These are phyloP conservation scores for Chrysosporium keratinophilum DNA, from an alignment of 2,329 filamentous ascomycete species.

Conservation along the genomic window DNA sequence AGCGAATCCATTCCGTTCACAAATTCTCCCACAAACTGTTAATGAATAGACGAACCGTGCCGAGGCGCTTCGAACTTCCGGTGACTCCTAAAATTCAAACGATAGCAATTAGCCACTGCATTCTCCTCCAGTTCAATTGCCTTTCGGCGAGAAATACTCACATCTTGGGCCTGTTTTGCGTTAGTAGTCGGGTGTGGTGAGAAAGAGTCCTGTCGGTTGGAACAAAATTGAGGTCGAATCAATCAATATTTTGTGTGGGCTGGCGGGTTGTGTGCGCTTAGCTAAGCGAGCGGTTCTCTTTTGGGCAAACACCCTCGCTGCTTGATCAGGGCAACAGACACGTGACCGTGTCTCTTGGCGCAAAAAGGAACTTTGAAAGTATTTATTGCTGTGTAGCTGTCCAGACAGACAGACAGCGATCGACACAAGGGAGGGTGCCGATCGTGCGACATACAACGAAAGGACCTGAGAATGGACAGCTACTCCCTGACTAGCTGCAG, in stretches of 20 bases:
- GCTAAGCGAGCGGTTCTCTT: slow-evolving; percentile 9
- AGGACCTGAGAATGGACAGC: neutral
- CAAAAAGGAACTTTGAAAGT: neutral
- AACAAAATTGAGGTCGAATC: slow-evolving; percentile 8
- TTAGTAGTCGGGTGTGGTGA: slow-evolving; percentile 38
- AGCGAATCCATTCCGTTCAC: slow-evolving; percentile 10
- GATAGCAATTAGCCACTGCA: slow-evolving; percentile 2
- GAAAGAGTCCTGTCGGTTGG: slow-evolving; percentile 25
- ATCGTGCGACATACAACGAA: neutral
- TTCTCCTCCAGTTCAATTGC: neutral
- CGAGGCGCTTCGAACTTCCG: slow-evolving; percentile 77
- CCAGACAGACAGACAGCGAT: neutral
- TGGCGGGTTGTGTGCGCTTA: slow-evolving; percentile 15
- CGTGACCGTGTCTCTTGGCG: neutral
- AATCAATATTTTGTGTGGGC: slow-evolving; percentile 14
- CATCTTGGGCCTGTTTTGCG: slow-evolving; percentile 41
- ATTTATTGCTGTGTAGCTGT: neutral
- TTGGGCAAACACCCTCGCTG: neutral
- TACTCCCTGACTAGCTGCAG: neutral
- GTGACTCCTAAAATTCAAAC: slow-evolving; percentile 40
- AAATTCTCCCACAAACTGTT: slow-evolving; percentile 26
- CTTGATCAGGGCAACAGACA: no score
- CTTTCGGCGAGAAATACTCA: slow-evolving; percentile 23
- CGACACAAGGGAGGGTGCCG: neutral
- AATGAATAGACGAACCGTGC: slow-evolving; percentile 69